Evolutionary conservation across 768 basidiomycete genomes (phyloP).

Genomic region (Tricholoma saponaceum): DNA sequence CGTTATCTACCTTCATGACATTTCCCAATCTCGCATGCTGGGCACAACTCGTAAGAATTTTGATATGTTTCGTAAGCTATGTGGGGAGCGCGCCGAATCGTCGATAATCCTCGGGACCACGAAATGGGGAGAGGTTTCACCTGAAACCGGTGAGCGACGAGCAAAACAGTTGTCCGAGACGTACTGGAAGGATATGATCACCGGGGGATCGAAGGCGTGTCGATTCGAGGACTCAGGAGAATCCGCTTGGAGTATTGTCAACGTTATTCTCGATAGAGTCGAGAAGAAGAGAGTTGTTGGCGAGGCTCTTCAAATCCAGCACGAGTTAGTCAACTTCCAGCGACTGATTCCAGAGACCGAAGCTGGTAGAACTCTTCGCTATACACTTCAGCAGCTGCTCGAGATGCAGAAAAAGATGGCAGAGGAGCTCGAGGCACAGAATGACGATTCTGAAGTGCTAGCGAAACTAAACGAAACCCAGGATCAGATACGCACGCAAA

Average conservation of each 20-base stretch:
- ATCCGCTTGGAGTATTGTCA: slow-evolving; percentile 28
- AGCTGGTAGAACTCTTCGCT: slow-evolving; percentile 1
- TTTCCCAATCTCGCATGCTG: slow-evolving; percentile 31
- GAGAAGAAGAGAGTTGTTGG: no score
- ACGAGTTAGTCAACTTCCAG: slow-evolving; percentile 12
- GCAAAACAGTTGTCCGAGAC: slow-evolving; percentile 29
- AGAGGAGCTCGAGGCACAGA: background rate
- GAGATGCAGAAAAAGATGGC: slow-evolving; percentile 1
- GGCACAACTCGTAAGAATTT: slow-evolving; percentile 36
- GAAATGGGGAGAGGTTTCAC: slow-evolving; percentile 36
- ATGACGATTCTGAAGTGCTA: background rate
- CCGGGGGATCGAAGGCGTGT: slow-evolving; percentile 31
- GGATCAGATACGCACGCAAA: background rate
- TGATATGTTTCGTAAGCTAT: slow-evolving; percentile 39
- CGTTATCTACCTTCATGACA: slow-evolving; percentile 39
- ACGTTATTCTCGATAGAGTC: slow-evolving; percentile 17
- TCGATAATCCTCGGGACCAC: slow-evolving; percentile 43
- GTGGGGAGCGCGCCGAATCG: slow-evolving; percentile 34
- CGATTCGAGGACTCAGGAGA: slow-evolving; percentile 26
- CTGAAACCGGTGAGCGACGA: slow-evolving; percentile 26
- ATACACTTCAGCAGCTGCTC: background rate
- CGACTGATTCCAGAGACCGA: slow-evolving; percentile 1
- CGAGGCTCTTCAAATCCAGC: slow-evolving; percentile 13
- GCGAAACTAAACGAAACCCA: background rate
- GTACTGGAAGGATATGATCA: slow-evolving; percentile 38